Evolutionary conservation across 345 rosid species (phyloP).

Genomic region (Salix exigua): DNA sequence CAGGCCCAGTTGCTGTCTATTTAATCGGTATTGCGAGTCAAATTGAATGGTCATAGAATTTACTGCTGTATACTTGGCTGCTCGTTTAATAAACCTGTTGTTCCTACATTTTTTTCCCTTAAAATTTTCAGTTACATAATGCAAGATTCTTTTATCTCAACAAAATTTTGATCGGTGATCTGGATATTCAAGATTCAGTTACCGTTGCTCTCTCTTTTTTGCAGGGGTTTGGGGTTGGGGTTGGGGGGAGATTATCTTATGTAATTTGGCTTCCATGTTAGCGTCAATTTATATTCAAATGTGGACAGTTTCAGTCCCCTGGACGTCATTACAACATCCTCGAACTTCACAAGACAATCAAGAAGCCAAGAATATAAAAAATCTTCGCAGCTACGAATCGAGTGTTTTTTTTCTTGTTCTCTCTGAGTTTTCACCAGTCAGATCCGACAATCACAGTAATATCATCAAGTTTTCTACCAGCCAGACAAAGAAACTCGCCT

Average conservation of each 20-base stretch:
- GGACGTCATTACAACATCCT: neutral
- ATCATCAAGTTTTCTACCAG: constrained; percentile 93
- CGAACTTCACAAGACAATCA: neutral
- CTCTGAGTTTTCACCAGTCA: neutral
- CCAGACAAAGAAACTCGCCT: constrained; percentile 13
- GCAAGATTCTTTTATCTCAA: neutral
- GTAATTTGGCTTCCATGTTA: neutral
- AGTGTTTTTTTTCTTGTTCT: neutral
- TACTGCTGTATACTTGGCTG: constrained; percentile 21
- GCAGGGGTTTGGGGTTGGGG: neutral
- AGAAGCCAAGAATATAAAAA: neutral
- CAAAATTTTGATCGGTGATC: constrained; percentile 4
- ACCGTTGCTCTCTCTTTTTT: neutral
- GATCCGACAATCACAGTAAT: constrained; percentile 64
- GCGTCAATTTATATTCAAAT: neutral
- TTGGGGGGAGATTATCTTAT: neutral
- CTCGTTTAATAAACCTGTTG: neutral
- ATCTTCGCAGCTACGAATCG: neutral
- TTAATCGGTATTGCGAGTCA: constrained; percentile 1
- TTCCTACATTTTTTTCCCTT: neutral
- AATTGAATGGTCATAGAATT: constrained; percentile 6
- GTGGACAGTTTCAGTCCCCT: neutral
- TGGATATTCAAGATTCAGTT: neutral
- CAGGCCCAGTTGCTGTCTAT: constrained; percentile 2
- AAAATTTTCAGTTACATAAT: constrained; percentile 6